Conservation (phyloP, 164 flowering plant genomes). For the Nymphaea colorata region DNA sequence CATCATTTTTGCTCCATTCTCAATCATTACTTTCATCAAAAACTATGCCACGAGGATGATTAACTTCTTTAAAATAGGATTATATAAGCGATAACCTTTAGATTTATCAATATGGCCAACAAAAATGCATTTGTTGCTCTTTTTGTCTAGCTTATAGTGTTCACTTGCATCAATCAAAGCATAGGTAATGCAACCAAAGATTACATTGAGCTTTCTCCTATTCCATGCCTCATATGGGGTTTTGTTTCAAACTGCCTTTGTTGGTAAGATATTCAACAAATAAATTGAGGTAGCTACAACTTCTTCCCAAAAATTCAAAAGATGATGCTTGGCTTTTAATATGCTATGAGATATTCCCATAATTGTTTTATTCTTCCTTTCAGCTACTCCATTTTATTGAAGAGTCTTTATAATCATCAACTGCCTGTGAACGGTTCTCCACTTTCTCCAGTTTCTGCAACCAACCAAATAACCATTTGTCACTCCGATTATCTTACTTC, state of each 20-base stretch:
- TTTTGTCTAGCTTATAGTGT: background rate
- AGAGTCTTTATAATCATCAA: too few relatives aligned
- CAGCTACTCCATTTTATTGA: slow-evolving; percentile 1
- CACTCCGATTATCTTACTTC: too few relatives aligned
- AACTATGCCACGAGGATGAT: background rate
- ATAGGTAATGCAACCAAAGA: background rate
- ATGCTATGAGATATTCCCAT: background rate
- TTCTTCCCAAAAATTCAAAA: background rate
- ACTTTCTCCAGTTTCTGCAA: too few relatives aligned
- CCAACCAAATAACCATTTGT: too few relatives aligned
- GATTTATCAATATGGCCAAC: background rate
- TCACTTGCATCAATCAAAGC: background rate
- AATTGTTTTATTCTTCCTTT: background rate
- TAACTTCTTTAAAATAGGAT: background rate
- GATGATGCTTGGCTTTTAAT: background rate
- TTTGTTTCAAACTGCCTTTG: background rate
- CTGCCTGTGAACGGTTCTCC: too few relatives aligned
- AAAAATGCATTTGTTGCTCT: background rate
- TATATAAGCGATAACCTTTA: background rate
- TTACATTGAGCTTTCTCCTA: background rate
- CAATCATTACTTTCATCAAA: slow-evolving; percentile 1
- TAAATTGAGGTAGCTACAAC: background rate
- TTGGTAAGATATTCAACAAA: background rate
- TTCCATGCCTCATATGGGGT: background rate
- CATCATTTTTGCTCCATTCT: background rate